Evolutionary conservation across 2,329 filamentous ascomycete species (phyloP).

Genomic region (Botrytis byssoidea): DNA sequence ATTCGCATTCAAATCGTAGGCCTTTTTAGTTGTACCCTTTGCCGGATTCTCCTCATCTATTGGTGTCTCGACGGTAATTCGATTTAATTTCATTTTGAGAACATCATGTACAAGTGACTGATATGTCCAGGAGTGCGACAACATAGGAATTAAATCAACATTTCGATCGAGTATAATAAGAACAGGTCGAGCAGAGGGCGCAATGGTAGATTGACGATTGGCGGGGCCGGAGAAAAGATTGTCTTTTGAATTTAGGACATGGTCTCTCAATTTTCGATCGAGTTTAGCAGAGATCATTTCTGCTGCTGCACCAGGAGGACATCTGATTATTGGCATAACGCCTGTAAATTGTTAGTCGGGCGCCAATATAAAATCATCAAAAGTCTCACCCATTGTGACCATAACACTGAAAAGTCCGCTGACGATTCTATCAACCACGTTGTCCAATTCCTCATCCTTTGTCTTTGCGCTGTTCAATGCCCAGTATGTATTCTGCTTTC

Average conservation of each 20-base stretch:
- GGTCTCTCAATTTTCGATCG: slow-evolving; percentile 92
- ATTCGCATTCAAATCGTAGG: slow-evolving; percentile 83
- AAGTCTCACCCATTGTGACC: slow-evolving; percentile 82
- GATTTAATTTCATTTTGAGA: slow-evolving; percentile 78
- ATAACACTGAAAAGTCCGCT: slow-evolving; percentile 96
- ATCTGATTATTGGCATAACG: slow-evolving; percentile 91
- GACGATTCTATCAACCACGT: slow-evolving; percentile 85
- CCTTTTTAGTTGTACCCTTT: slow-evolving; percentile 77
- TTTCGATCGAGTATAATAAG: slow-evolving; percentile 94
- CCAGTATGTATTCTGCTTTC: slow-evolving; percentile 88
- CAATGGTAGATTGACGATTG: slow-evolving; percentile 57
- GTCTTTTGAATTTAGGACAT: slow-evolving; percentile 96
- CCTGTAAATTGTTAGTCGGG: slow-evolving; percentile 49
- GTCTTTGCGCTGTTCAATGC: slow-evolving; percentile 93
- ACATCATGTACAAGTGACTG: slow-evolving; percentile 82
- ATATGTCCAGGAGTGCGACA: slow-evolving; percentile 93
- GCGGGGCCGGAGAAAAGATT: slow-evolving; percentile 75
- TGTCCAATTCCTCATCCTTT: slow-evolving; percentile 84
- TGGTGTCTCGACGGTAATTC: slow-evolving; percentile 86
- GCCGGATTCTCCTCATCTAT: slow-evolving; percentile 73
- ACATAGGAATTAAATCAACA: slow-evolving; percentile 93
- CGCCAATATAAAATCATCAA: background rate
- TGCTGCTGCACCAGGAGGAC: slow-evolving; percentile 86
- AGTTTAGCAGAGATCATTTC: slow-evolving; percentile 93
- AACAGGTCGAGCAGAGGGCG: slow-evolving; percentile 76